Conservation (phyloP, 805 yeast species). For the Myxozyma nipponensis region DNA sequence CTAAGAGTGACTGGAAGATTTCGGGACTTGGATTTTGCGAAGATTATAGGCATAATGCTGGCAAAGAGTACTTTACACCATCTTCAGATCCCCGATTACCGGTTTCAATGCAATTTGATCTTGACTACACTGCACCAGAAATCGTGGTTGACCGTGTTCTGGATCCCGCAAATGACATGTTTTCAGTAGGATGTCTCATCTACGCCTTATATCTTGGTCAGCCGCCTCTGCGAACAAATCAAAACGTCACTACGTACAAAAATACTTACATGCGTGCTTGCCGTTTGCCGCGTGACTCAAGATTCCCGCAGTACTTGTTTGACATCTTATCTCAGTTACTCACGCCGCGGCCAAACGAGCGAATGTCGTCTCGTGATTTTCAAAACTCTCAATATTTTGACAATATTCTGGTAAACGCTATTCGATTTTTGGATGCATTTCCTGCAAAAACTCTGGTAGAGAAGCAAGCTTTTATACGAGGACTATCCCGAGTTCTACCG, state of each 20-base stretch:
- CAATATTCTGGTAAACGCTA: constrained; percentile 74
- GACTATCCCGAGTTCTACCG: constrained; percentile 51
- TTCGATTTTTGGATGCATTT: constrained; percentile 78
- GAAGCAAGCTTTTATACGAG: constrained; percentile 62
- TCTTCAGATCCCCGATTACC: constrained; percentile 77
- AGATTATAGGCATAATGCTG: constrained; percentile 38
- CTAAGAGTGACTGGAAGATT: constrained; percentile 86
- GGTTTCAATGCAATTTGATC: constrained; percentile 59
- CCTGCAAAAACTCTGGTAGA: constrained; percentile 69
- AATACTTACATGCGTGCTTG: constrained; percentile 39
- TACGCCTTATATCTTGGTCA: constrained; percentile 59
- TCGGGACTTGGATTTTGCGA: constrained; percentile 67
- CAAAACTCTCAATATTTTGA: constrained; percentile 72
- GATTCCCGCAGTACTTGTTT: constrained; percentile 56
- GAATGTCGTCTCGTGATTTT: constrained; percentile 61
- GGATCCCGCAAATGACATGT: constrained; percentile 70
- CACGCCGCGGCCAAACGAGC: constrained; percentile 52
- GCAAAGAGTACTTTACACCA: constrained; percentile 61
- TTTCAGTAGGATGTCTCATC: constrained; percentile 76
- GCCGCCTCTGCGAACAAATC: constrained; percentile 47
- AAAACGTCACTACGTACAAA: constrained; percentile 48
- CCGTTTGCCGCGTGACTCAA: constrained; percentile 44
- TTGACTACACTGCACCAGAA: constrained; percentile 83
- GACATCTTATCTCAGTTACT: constrained; percentile 52
- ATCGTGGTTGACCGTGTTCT: constrained; percentile 61